Conservation (phyloP, 805 yeast genomes). For the Candida michaelii region DNA sequence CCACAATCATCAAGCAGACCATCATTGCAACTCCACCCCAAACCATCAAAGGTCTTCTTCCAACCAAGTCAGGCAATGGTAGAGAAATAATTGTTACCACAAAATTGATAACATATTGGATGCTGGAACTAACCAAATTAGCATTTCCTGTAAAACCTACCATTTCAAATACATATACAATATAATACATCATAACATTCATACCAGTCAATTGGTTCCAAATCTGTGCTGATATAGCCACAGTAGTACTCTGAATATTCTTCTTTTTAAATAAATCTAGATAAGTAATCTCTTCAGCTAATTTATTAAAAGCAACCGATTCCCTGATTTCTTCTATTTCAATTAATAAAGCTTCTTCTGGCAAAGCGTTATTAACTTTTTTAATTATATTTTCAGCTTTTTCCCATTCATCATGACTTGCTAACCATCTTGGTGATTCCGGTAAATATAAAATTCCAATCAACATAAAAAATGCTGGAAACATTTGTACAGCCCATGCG, state of each 20-base stretch:
- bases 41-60: conserved; percentile 61
- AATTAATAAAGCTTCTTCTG: conserved; percentile 27
- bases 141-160: conserved; percentile 56
- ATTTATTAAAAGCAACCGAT: conserved; percentile 51
- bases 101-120: conserved; percentile 54
- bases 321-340: conserved; percentile 31
- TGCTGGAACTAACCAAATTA: conserved; percentile 51
- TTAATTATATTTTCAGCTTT: conserved; percentile 31
- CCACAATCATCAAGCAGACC: conserved; percentile 32
- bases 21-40: conserved; percentile 44
- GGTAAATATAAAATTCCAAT: conserved; percentile 29
- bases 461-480: conserved; percentile 26
- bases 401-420: conserved; percentile 31
- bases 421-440: conserved; percentile 35
- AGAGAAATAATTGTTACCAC: conserved; percentile 60
- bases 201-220: conserved; percentile 65
- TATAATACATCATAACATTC: conserved; percentile 67
- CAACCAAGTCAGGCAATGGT: conserved; percentile 54
- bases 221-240: conserved; percentile 51
- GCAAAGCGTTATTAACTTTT: conserved; percentile 24
- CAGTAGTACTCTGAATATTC: conserved; percentile 46
- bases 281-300: conserved; percentile 43
- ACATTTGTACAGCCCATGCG: conserved; percentile 32
- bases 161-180: conserved; percentile 62
- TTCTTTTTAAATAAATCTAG: conserved; percentile 48